Conservation (phyloP, 371 early-diverging fungal genomes). For the Mortierella sp. region DNA sequence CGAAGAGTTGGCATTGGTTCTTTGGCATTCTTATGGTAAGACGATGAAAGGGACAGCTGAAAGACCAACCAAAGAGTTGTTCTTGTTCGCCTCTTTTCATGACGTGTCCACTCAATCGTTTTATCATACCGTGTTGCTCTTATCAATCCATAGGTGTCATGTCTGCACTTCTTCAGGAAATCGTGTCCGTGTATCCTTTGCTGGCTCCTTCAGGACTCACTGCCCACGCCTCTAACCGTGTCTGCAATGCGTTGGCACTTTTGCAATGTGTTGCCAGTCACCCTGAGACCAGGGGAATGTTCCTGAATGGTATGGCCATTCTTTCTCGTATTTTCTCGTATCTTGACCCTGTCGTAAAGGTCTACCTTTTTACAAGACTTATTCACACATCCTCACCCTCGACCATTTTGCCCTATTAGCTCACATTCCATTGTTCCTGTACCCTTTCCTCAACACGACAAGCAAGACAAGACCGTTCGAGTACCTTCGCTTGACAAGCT, state of each 20-base stretch:
- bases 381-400: not conserved
- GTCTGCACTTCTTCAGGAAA: conserved; percentile 95
- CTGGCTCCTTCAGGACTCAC: conserved; percentile 89
- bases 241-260: conserved; percentile 97
- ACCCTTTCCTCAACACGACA: conserved; percentile 98
- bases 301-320: conserved; percentile 80
- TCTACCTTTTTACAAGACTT: not conserved
- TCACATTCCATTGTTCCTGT: conserved; percentile 97
- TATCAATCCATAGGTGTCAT: conserved; percentile 78
- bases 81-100: not conserved
- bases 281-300: conserved; percentile 89
- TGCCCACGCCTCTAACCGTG: conserved; percentile 92
- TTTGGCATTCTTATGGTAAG: conserved; percentile 97
- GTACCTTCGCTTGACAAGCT: conserved; percentile 91
- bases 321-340: conserved; percentile 26
- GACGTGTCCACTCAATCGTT: not conserved
- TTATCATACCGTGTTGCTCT: not conserved
- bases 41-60: not conserved
- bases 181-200: conserved; percentile 93
- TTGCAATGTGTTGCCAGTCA: conserved; percentile 97
- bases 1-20: conserved; percentile 93
- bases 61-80: not conserved
- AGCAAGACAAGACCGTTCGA: conserved; percentile 95
- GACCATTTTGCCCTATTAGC: conserved; percentile 63
- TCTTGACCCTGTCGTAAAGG: not conserved